Evolutionary conservation across 345 rosid genomes (phyloP), one percentile per base, ranked within the genome.

Genomic region (Hevea brasiliensis): DNA sequence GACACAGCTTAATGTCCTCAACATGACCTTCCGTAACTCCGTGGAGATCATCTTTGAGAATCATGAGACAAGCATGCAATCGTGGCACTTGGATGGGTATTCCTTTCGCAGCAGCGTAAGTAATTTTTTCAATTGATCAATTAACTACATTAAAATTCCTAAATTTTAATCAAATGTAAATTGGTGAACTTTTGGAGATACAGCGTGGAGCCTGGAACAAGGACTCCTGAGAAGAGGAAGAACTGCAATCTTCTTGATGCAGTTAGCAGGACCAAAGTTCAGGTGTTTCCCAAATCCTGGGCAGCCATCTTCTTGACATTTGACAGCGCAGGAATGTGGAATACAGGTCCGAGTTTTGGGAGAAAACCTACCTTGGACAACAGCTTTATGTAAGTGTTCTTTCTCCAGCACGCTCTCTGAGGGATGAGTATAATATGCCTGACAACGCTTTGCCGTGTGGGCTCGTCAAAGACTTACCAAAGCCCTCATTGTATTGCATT

Each of bases 271-370:
- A 89, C 88, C 78, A 93, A 94, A 0, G 67, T 93, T 45, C 98
- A 93, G 75, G 97, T 93, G 48, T 91, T 73, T 84, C 98, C 95
- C 0, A 85, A 91, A 29, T 91, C 95, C 0, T 91, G 98, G 98
- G 86, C 96, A 0, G 98, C 97, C 2, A 85, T 93, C 60, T 53
- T 91, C 17, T 68, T 91, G 85, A 88, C 98, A 4, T 88, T 93
- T 69, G 97, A 93, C 86, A 93, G 91, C 10, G 88, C 91, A 0
- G 98, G 98, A 42, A 93, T 93, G 98, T 93, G 98, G 98, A 93
- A 89, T 84, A 41, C 91, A 86, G 96, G 73, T 91, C 98, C 0
- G 91, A 91, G 74, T 67, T 80, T 65, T 71, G 84, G 81, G 96
- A 91, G 81, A 87, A 81, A 51, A 70, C 85, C 8, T 89, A 87